These are phyloP conservation scores for Rhodotorula paludigena DNA, from an alignment of 768 basidiomycete genomes.

Conservation along the genomic window DNA sequence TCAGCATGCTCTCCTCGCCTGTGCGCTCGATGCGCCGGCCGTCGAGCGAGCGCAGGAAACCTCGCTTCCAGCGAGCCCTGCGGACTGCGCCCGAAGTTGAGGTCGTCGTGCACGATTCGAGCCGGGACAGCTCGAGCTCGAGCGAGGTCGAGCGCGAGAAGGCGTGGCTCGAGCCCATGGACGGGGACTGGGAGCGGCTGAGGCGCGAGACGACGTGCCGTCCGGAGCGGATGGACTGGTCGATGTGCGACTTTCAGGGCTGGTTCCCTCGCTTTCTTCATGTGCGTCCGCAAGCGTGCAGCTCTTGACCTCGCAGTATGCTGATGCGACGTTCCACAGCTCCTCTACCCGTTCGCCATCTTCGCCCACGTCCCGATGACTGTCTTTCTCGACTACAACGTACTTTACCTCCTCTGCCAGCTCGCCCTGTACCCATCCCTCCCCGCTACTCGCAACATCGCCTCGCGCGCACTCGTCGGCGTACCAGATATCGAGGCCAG, in stretches of 20 bases:
- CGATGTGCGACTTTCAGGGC: conserved; percentile 18
- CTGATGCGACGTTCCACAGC: background rate
- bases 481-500: conserved; percentile 8
- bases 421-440: conserved; percentile 21
- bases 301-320: background rate
- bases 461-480: conserved; percentile 12
- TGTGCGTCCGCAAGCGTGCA: conserved; percentile 4
- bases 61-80: too few species aligned
- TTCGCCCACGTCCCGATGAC: conserved; percentile 24
- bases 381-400: conserved; percentile 37
- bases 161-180: background rate
- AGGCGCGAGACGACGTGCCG: conserved; percentile 11
- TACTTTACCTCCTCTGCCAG: conserved; percentile 31
- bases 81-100: too few species aligned
- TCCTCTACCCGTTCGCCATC: conserved; percentile 28
- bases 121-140: too few species aligned
- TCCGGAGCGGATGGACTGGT: conserved; percentile 20
- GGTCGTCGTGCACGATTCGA: conserved; percentile 27
- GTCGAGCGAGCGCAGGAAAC: too few species aligned
- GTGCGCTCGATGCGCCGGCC: too few species aligned
- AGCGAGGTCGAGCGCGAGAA: conserved; percentile 1
- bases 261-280: conserved; percentile 21
- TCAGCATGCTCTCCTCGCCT: too few species aligned
- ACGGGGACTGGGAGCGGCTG: conserved; percentile 19
- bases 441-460: conserved; percentile 5